Evolutionary conservation across 148 eudicot genomes (phyloP).

Genomic region (Chenopodium formosanum): DNA sequence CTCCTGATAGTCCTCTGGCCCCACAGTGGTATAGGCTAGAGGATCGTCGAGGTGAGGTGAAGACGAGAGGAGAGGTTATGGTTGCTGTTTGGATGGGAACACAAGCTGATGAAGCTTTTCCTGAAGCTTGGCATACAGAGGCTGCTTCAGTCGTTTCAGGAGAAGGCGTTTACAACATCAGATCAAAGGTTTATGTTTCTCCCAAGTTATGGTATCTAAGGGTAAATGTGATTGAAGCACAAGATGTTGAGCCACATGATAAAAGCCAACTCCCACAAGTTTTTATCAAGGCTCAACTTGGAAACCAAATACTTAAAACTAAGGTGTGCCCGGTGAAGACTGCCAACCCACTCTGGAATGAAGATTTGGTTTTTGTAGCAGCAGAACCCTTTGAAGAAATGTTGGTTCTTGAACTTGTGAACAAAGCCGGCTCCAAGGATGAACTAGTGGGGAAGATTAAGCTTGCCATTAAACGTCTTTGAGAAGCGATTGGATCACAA

Average conservation of each 20-base stretch:
- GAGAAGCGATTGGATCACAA: constrained; percentile 42
- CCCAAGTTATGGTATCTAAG: constrained; percentile 48
- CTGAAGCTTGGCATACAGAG: constrained; percentile 52
- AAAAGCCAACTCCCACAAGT: constrained; percentile 35
- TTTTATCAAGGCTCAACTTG: constrained; percentile 39
- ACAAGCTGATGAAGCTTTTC: constrained; percentile 53
- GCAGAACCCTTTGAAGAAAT: constrained; percentile 47
- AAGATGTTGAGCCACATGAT: constrained; percentile 43
- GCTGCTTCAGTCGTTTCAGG: constrained; percentile 41
- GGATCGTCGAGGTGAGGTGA: constrained; percentile 41
- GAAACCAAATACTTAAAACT: constrained; percentile 36
- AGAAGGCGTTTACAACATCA: constrained; percentile 37
- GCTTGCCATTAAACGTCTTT: constrained; percentile 30
- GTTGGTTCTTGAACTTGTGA: constrained; percentile 33
- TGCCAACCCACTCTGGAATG: constrained; percentile 42
- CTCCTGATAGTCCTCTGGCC: constrained; percentile 51
- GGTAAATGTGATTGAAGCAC: constrained; percentile 47
- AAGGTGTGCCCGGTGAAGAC: constrained; percentile 30
- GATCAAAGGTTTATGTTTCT: constrained; percentile 45
- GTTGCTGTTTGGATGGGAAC: constrained; percentile 53
- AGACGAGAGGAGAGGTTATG: constrained; percentile 42
- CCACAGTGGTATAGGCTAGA: constrained; percentile 49
- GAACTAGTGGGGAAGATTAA: constrained; percentile 42
- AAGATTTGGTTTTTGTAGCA: constrained; percentile 44
- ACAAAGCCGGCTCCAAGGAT: constrained; percentile 39